Evolutionary conservation across 2,329 filamentous ascomycete species (phyloP), one percentile per base, ranked within the genome.

Genomic region (Bipolaris cookei): DNA sequence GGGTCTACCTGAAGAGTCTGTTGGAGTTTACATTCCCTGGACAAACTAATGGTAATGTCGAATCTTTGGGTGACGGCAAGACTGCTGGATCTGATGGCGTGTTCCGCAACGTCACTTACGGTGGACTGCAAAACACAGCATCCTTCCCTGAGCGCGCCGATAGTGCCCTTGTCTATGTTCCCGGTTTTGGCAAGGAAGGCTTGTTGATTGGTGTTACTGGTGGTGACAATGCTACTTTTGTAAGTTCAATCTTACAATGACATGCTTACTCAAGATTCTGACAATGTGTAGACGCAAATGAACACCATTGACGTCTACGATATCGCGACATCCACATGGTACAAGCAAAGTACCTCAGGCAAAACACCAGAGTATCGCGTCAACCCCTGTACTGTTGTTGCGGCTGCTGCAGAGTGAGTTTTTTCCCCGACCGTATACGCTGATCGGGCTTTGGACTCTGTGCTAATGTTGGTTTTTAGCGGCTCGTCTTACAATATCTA

Each of bases 231-330:
- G 77, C 80, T 23, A 85, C 86, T 20, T 92, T 91, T 67, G 86
- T 88, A 66, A 77, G 80, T 72, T 25, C 18, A 11, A 28, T 39
- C 28, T 3, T 16, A 11, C 5, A 13, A 1, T 18, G 38, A 3
- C 7, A 8, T 47, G 10, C 2, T 35, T 1, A 8, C 1, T 16
- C 10, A 6, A 38, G 4, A 32, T 42, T 18, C 65, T 69, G 54
- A 69, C 39, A 14, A 16, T n/a, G 8, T 7, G 3, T 46, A 83
- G 81, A 85, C 83, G 0, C 80, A 83, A 14, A 92, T 94, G 79
- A 92, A 87, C 46, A 82, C 85, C 14, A 88, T 93, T 37, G 89
- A 93, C 63, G 85, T 94, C n/a, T 95, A 91, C 73, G 91, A 95
- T 68, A 85, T 94, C 55, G 88, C 85, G 3, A 83, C 77, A 28